Evolutionary conservation across 257 asterid genomes (phyloP), one percentile per base, ranked within the genome.

Genomic region (Solanum pimpinellifolium): DNA sequence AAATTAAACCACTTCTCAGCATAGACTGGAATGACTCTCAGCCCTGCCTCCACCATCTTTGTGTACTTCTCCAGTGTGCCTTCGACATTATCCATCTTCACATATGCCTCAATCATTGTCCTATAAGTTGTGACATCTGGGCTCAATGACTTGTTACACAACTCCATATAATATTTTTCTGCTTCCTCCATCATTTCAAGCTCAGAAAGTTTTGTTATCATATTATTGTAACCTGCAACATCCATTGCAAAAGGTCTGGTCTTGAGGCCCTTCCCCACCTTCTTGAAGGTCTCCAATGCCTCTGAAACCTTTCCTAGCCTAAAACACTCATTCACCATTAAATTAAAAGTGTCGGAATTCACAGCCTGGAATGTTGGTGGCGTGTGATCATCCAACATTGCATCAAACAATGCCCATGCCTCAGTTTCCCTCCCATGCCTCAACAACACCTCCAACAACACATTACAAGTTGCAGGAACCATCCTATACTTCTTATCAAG

Each of bases 331-430:
- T 95, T 93, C 83, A 94, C 96, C 94, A 96, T 94, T 88, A 94
- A 87, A 25, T 89, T 94, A 85, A 93, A 84, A n/a, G 99, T 93
- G 86, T 95, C 98, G 0, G 99, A 93, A 92, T 95, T 96, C 84
- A 96, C 98, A 3, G 99, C 98, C 85, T 91, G 94, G 90, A 96
- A 93, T 0, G 96, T 90, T 9, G 99, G 99, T 1, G 98, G 98
- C 0, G 98, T 96, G 93, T 96, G 99, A 90, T 93, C 95, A 56
- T 96, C 96, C 92, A 96, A 87, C 99, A 95, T 96, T 80, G 87
- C 91, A 49, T 94, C 90, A 86, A 95, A 96, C 91, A 96, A 91
- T 16, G 88, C 92, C 98, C 96, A 92, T 6, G 98, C 97, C 90
- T 96, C 98, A 73, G 93, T 92, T 89, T 90, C 93, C 90, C 73